Evolutionary conservation across 129 eudicot species (phyloP).

Genomic region (Helianthus tuberosus): DNA sequence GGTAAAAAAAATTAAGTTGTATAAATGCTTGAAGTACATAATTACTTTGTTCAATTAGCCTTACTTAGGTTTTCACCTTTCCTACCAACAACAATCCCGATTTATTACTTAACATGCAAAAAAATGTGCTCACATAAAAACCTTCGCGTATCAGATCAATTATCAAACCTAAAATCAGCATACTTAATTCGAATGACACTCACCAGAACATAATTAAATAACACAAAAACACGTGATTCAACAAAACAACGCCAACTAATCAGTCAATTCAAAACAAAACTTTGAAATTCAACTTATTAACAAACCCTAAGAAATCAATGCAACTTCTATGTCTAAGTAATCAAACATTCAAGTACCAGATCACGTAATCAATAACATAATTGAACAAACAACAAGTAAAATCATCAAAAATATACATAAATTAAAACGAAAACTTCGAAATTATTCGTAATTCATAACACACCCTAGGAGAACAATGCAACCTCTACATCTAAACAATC

Average conservation of each 20-base stretch:
- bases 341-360: not conserved
- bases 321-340: conserved; percentile 17
- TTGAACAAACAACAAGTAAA: no score
- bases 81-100: not conserved
- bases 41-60: not conserved
- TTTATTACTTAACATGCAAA: conserved; percentile 4
- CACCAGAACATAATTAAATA: not conserved
- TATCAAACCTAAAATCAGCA: not conserved
- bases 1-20: not conserved
- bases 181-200: not conserved
- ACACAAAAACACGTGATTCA: conserved; percentile 1
- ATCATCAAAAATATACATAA: conserved; percentile 10
- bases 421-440: no score
- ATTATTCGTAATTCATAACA: not conserved
- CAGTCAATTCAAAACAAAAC: conserved; percentile 1
- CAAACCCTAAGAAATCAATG: conserved; percentile 29
- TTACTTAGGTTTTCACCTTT: conserved; percentile 3
- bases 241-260: not conserved
- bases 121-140: not conserved
- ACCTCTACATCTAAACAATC: conserved; percentile 16
- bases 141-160: conserved; percentile 4
- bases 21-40: not conserved
- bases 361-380: no score
- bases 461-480: conserved; percentile 30
- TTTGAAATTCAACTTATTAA: not conserved